These are phyloP conservation scores for Rhizoclosmatium globosum DNA, from an alignment of 192 early-diverging fungal species.

Conservation along the genomic window DNA sequence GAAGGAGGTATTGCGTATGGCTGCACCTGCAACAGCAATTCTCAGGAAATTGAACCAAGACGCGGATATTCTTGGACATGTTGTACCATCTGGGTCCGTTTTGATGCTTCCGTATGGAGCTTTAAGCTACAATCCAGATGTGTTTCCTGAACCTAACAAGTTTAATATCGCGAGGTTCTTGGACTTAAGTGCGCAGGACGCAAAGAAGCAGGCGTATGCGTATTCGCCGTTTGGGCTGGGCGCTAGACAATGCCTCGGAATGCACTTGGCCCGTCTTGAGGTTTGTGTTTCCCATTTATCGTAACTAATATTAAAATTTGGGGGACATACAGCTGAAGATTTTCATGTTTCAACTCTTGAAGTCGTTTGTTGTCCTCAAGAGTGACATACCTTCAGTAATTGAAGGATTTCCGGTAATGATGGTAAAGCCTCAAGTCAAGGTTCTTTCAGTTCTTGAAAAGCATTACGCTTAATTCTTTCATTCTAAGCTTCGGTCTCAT, in stretches of 20 bases:
- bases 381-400: no score
- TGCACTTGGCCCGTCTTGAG: conserved; percentile 25
- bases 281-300: background rate
- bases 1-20: conserved; percentile 20
- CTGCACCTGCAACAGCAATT: background rate
- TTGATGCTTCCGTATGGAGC: background rate
- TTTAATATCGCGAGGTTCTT: conserved; percentile 25
- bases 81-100: background rate
- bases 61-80: background rate
- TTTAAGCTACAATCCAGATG: background rate
- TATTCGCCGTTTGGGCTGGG: conserved; percentile 23
- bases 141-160: background rate
- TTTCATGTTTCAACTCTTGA: background rate
- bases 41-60: background rate
- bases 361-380: no score
- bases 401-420: no score
- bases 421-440: no score
- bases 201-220: background rate
- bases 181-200: background rate
- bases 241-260: conserved; percentile 22
- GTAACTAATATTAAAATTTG: background rate
- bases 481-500: no score
- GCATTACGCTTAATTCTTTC: no score
- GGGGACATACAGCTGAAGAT: background rate
- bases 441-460: no score